phyloP scores from a whole-genome alignment of 2,329 filamentous ascomycete species.

The Talaromyces sp. region DNA sequence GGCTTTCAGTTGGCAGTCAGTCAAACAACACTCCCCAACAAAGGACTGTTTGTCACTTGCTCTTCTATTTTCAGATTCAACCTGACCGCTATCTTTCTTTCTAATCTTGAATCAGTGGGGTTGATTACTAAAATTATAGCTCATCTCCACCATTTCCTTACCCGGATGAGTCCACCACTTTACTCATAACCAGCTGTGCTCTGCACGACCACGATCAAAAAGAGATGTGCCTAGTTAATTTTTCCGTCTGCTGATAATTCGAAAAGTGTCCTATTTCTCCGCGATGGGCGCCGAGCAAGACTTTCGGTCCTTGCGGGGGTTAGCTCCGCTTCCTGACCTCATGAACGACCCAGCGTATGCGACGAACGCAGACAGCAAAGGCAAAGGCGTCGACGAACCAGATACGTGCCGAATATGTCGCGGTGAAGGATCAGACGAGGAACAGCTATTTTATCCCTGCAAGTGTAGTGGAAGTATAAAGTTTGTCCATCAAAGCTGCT shows the following conservation, averaged over 20 bases:
- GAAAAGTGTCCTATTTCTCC: background rate
- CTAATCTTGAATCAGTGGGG: background rate
- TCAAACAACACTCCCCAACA: background rate
- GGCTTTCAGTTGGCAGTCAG: background rate
- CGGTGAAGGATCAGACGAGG: slow-evolving; percentile 74
- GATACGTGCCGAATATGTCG: slow-evolving; percentile 98
- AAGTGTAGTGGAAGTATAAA: slow-evolving; percentile 99
- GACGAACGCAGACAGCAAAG: slow-evolving; percentile 38
- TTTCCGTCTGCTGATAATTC: background rate
- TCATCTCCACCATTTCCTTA: background rate
- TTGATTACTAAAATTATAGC: background rate
- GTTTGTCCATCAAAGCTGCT: slow-evolving; percentile 93
- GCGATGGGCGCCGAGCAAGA: slow-evolving; percentile 30
- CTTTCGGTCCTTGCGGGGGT: slow-evolving; percentile 23
- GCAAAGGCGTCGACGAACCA: slow-evolving; percentile 50
- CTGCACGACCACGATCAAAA: slow-evolving; percentile 15
- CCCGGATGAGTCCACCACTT: slow-evolving; percentile 6
- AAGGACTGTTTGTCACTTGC: background rate
- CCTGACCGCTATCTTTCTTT: background rate
- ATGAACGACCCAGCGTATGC: slow-evolving; percentile 57
- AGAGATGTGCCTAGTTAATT: background rate
- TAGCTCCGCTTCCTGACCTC: slow-evolving; percentile 44
- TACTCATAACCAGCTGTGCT: slow-evolving; percentile 15
- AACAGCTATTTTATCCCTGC: slow-evolving; percentile 94
- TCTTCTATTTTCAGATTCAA: background rate